Evolutionary conservation across 2,329 filamentous ascomycete species (phyloP).

Genomic region (Tolypocladium amazonense): DNA sequence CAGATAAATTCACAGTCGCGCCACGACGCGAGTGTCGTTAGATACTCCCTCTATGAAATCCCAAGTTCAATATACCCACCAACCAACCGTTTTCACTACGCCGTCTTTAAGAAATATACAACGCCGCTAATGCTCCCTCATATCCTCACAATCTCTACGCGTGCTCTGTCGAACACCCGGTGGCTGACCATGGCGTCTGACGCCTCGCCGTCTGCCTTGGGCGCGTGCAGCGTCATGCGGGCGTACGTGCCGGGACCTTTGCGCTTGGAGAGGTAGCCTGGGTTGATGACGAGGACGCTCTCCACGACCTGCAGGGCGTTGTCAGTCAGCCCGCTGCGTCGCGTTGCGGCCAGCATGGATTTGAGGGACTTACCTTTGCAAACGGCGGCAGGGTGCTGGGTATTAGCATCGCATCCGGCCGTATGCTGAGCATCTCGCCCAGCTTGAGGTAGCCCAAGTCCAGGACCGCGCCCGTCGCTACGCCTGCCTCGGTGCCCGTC

Average conservation of each 20-base stretch:
- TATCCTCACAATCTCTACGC: conserved; percentile 82
- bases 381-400: conserved; percentile 80
- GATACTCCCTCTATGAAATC: background rate
- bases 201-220: conserved; percentile 47
- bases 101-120: background rate
- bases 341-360: background rate
- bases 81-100: background rate
- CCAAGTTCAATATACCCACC: background rate
- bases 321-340: conserved; percentile 5
- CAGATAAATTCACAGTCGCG: conserved; percentile 9
- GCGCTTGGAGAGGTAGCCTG: conserved; percentile 76
- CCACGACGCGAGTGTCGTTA: background rate
- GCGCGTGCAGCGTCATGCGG: conserved; percentile 63
- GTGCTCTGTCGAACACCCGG: conserved; percentile 68
- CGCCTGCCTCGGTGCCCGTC: conserved; percentile 46
- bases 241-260: conserved; percentile 79
- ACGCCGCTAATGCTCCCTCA: conserved; percentile 15
- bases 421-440: conserved; percentile 79
- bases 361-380: conserved; percentile 56
- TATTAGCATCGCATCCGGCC: conserved; percentile 74
- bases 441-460: conserved; percentile 80
- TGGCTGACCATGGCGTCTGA: conserved; percentile 54
- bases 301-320: conserved; percentile 63
- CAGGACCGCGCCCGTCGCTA: conserved; percentile 64
- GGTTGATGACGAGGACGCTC: conserved; percentile 82